Base-by-base conservation (phyloP, 139 green algal genomes). In the Chlamydomonas asymmetrica region DNA sequence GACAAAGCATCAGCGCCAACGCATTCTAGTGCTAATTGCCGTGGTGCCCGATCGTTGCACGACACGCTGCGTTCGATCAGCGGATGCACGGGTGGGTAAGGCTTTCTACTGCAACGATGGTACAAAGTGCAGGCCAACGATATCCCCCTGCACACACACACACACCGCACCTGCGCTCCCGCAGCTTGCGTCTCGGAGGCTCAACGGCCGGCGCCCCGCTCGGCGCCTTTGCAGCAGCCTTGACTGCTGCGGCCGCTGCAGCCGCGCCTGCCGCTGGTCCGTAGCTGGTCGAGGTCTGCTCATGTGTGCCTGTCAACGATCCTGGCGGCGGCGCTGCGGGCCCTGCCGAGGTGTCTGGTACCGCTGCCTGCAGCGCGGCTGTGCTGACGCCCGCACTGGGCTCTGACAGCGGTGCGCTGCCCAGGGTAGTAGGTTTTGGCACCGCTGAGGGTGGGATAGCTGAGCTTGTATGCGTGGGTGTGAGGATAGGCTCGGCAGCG, bases 91-190 rank as follows among this genome's bases (percentile, higher is more conserved):
- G 20, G 16, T 34, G 56, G 56, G 20, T 63, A 13, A 23, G 56
- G n/a, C 45, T 3, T 72, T 35, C 49, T 10, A 5, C 25, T 37
- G 5, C 43, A 25, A 4, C 65, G 39, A 40, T 40, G n/a, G n/a
- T n/a, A n/a, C n/a, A n/a, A 59, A 61, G 8, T 25, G 25, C 31
- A 6, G 10, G 27, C 1, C 13, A 25, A 5, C 13, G 25, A 1
- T 71, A 27, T 27, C 20, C 9, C 39, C 5, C 5, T 57, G 39
- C 63, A 56, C 20, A 35, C 22, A 27, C 16, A 27, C 18, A 6
- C 5, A 2, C 41, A 31, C 9, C 70, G 4, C 50, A 81, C 80
- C 80, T 82, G 18, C 84, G 70, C 66, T 87, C 81, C 6, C 81
- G 52, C 63, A 87, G 66, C 57, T 69, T 61, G 9, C 67, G 67